These are phyloP conservation scores for Stagonosporopsis rhizophila DNA, from an alignment of 2,329 filamentous ascomycete genomes.

Conservation along the genomic window DNA sequence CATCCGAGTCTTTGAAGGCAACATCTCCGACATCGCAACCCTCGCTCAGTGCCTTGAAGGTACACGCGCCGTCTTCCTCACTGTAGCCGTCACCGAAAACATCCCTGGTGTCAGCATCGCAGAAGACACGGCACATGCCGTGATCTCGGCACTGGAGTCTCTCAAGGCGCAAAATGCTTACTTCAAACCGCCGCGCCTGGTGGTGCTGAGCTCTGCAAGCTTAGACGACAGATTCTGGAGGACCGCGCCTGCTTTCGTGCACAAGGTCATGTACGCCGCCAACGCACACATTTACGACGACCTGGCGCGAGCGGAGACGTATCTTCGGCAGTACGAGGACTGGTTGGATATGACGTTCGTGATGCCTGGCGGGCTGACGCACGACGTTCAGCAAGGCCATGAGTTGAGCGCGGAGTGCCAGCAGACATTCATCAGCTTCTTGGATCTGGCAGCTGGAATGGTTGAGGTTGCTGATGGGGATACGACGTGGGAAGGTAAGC, in stretches of 20 bases:
- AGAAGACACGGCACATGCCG: slow-evolving; percentile 46
- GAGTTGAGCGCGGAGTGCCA: slow-evolving; percentile 49
- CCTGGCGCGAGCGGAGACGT: slow-evolving; percentile 44
- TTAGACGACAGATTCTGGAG: slow-evolving; percentile 50
- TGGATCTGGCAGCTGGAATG: slow-evolving; percentile 59
- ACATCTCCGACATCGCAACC: slow-evolving; percentile 50
- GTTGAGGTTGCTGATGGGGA: slow-evolving; percentile 53
- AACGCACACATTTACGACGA: slow-evolving; percentile 52
- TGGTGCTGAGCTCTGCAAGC: slow-evolving; percentile 55
- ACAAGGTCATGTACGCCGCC: slow-evolving; percentile 39
- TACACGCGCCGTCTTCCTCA: slow-evolving; percentile 51
- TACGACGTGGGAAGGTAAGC: slow-evolving; percentile 6
- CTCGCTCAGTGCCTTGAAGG: slow-evolving; percentile 49
- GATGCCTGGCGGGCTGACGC: slow-evolving; percentile 53
- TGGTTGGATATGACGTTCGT: slow-evolving; percentile 53
- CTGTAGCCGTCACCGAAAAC: slow-evolving; percentile 53
- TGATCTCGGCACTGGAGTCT: slow-evolving; percentile 49
- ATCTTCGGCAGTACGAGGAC: slow-evolving; percentile 48
- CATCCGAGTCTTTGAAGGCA: slow-evolving; percentile 53
- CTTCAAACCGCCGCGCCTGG: slow-evolving; percentile 47
- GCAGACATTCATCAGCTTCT: slow-evolving; percentile 51
- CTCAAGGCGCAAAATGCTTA: slow-evolving; percentile 21
- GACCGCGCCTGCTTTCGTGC: slow-evolving; percentile 36
- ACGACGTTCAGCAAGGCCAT: slow-evolving; percentile 52
- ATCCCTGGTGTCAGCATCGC: slow-evolving; percentile 51